Conservation (phyloP, 1,139 yeast species). For the Lodderomyces pseudojiufengensis region DNA sequence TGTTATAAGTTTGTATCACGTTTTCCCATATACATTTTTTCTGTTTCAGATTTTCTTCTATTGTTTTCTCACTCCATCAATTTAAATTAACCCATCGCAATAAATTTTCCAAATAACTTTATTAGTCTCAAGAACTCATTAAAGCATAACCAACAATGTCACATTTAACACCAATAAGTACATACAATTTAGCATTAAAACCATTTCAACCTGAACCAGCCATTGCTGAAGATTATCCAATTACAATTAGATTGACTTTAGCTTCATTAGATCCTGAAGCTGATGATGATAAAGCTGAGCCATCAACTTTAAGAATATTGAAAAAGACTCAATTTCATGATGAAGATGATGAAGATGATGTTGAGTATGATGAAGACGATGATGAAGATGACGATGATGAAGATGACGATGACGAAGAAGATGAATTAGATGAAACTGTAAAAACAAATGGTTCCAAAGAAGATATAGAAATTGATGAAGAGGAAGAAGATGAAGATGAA, state of each 20-base stretch:
- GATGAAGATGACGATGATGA: conserved; percentile 47
- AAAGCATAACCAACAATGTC: conserved; percentile 44
- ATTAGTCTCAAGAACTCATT: too few relatives aligned
- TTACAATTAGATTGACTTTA: conserved; percentile 85
- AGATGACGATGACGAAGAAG: conserved; percentile 40
- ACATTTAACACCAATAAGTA: conserved; percentile 72
- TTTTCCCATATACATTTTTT: not conserved
- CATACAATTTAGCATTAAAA: conserved; percentile 76
- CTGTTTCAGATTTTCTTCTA: not conserved
- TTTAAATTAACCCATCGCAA: too few relatives aligned
- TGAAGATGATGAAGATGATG: conserved; percentile 45
- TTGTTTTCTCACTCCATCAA: too few relatives aligned
- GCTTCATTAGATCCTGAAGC: conserved; percentile 93
- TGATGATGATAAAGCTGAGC: conserved; percentile 74
- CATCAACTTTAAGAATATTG: conserved; percentile 85
- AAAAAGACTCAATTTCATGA: conserved; percentile 60
- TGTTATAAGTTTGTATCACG: too few relatives aligned
- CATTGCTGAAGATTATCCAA: conserved; percentile 79
- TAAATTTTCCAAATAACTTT: too few relatives aligned
- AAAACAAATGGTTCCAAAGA: conserved; percentile 32
- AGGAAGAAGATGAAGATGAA: conserved; percentile 30
- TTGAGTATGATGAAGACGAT: conserved; percentile 51
- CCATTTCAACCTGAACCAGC: conserved; percentile 90
- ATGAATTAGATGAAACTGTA: conserved; percentile 18
- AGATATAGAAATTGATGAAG: conserved; percentile 37